A percentile compares a stretch with the other conserved stretches of the same genome.
These are phyloP conservation scores for Cyanodermella asteris DNA, from an alignment of 2,329 filamentous ascomycete genomes.

Conservation along the genomic window DNA sequence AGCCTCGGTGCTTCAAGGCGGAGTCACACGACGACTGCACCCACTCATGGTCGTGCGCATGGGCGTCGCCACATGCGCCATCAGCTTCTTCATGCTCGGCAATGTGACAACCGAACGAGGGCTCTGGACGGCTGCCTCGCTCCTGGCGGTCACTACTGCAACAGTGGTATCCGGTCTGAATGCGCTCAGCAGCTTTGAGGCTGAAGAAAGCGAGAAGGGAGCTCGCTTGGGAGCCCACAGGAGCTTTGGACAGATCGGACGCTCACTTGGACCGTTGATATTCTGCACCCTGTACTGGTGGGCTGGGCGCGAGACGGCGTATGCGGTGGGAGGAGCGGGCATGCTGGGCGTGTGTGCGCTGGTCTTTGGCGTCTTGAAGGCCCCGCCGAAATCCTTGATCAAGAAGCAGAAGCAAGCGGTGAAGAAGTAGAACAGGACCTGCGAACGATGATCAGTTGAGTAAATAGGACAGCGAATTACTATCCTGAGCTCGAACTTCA, in stretches of 20 bases:
- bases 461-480: too few species aligned
- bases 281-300: conserved; percentile 98
- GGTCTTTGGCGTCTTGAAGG: conserved; percentile 50
- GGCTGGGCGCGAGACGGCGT: conserved; percentile 75
- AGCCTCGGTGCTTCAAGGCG: conserved; percentile 78
- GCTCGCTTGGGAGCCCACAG: conserved; percentile 69
- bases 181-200: conserved; percentile 77
- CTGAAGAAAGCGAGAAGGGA: conserved; percentile 56
- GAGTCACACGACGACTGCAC: conserved; percentile 66
- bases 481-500: too few species aligned
- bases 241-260: conserved; percentile 59
- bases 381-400: conserved; percentile 23
- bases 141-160: conserved; percentile 73
- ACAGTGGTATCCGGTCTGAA: conserved; percentile 91
- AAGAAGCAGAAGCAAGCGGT: too few species aligned
- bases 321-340: conserved; percentile 55
- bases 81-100: conserved; percentile 61
- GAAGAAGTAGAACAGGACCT: too few species aligned
- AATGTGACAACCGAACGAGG: conserved; percentile 43
- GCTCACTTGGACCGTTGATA: conserved; percentile 65
- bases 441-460: too few species aligned
- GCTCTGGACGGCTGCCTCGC: conserved; percentile 62
- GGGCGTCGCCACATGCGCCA: conserved; percentile 55
- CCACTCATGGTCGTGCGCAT: conserved; percentile 60
- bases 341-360: conserved; percentile 53